Evolutionary conservation across 2,329 filamentous ascomycete species (phyloP).

Genomic region (Cordyceps militaris): DNA sequence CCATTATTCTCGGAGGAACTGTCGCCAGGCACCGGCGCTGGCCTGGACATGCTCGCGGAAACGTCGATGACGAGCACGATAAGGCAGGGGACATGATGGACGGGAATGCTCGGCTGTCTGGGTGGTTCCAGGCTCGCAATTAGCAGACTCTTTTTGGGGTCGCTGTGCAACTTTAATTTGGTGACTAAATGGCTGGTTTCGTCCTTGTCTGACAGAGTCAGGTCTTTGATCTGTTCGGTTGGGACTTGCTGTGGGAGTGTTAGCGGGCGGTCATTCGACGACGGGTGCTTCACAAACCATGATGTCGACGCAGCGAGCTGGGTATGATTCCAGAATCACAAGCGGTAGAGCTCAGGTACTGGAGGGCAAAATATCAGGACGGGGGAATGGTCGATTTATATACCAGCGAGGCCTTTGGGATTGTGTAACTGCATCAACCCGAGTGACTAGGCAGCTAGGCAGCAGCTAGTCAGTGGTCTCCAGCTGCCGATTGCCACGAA

Average conservation of each 20-base stretch:
- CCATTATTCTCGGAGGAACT: slow-evolving; percentile 40
- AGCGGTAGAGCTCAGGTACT: neutral
- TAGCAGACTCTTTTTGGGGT: slow-evolving; percentile 22
- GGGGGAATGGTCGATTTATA: neutral
- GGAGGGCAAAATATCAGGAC: neutral
- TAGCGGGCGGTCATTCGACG: neutral
- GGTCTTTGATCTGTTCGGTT: neutral
- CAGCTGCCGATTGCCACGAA: too few species aligned
- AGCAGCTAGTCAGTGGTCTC: too few species aligned
- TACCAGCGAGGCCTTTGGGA: neutral
- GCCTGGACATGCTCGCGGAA: slow-evolving; percentile 46
- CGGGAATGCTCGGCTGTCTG: slow-evolving; percentile 21
- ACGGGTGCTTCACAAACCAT: neutral
- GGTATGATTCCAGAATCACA: neutral
- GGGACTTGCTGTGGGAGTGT: neutral
- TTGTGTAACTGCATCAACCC: neutral
- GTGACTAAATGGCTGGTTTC: neutral
- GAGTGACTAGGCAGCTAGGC: slow-evolving; percentile 12
- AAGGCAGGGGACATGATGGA: slow-evolving; percentile 45
- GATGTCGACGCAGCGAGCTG: neutral
- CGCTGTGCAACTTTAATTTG: neutral
- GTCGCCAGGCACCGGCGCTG: slow-evolving; percentile 41
- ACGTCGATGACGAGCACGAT: slow-evolving; percentile 57
- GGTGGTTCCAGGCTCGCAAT: slow-evolving; percentile 42
- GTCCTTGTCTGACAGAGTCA: neutral